Percentiles rank a stretch among this genome's conserved stretches.
Conservation (phyloP, 805 yeast genomes). For the Candida adriatica region DNA sequence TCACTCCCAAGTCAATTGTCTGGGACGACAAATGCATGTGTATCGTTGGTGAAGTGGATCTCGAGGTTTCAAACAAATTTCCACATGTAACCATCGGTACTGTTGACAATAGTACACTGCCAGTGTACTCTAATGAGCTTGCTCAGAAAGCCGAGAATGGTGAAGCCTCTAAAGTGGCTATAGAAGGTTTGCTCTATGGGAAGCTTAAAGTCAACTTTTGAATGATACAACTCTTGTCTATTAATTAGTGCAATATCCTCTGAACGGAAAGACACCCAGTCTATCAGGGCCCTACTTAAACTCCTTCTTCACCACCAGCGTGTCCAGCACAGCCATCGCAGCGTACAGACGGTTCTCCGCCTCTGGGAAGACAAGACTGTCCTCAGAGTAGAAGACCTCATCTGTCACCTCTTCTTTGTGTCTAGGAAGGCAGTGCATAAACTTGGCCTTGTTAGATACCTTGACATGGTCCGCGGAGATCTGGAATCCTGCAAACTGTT, state of each 20-base stretch:
- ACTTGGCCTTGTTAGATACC: conserved; percentile 70
- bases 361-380: conserved; percentile 86
- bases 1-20: conserved; percentile 38
- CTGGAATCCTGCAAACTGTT: conserved; percentile 84
- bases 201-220: conserved; percentile 17
- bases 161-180: conserved; percentile 9
- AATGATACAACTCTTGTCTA: background rate
- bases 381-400: conserved; percentile 79
- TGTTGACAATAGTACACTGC: conserved; percentile 32
- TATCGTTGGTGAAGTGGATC: conserved; percentile 32
- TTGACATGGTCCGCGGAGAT: conserved; percentile 59
- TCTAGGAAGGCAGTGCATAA: conserved; percentile 98
- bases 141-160: conserved; percentile 18
- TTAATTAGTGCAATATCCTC: background rate
- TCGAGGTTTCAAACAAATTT: conserved; percentile 32
- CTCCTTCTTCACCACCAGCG: conserved; percentile 76
- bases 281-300: background rate
- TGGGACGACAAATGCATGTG: conserved; percentile 51
- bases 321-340: conserved; percentile 90
- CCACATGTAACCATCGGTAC: conserved; percentile 78
- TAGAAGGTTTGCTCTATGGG: conserved; percentile 3
- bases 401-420: conserved; percentile 92
- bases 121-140: conserved; percentile 46
- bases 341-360: conserved; percentile 96
- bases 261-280: background rate